A percentile compares a stretch with the other conserved stretches of the same genome.
phyloP scores from a whole-genome alignment of 768 basidiomycete species.

The Daedaleopsis nitida region DNA sequence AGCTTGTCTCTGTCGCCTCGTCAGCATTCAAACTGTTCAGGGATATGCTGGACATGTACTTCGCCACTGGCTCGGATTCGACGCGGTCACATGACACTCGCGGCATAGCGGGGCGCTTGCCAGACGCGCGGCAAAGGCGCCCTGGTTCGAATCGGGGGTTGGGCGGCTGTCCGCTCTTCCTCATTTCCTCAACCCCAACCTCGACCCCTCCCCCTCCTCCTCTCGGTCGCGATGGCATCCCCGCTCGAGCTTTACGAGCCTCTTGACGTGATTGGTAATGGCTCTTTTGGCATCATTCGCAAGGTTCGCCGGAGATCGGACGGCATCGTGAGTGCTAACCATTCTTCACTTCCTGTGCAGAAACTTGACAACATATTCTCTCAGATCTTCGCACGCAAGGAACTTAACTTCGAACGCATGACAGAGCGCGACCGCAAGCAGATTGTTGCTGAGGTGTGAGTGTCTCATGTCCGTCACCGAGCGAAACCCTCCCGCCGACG shows the following conservation, averaged over 20 bases:
- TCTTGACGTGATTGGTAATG: conserved; percentile 93
- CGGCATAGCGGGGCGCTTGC: conserved; percentile 1
- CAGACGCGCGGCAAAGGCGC: conserved; percentile 10
- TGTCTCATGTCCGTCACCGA: conserved; percentile 16
- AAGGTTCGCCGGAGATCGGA: conserved; percentile 88
- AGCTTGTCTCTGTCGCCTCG: too few species aligned
- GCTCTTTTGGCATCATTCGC: conserved; percentile 96
- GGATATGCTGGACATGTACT: too few species aligned
- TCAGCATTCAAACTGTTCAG: too few species aligned
- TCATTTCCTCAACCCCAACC: background rate
- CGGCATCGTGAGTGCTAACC: conserved; percentile 61
- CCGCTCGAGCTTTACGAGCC: conserved; percentile 82
- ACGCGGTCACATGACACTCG: conserved; percentile 14
- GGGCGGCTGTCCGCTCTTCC: conserved; percentile 8
- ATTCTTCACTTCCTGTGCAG: background rate
- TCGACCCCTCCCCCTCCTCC: background rate
- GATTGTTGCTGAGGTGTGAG: conserved; percentile 97
- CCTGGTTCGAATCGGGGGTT: conserved; percentile 15
- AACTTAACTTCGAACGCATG: conserved; percentile 98
- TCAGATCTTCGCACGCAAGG: conserved; percentile 87
- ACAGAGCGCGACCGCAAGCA: conserved; percentile 94
- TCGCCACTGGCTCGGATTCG: too few species aligned
- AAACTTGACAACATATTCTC: too few species aligned
- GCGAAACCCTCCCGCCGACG: background rate
- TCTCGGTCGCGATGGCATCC: conserved; percentile 26